Conservation (phyloP, 257 asterid genomes). For the Penstemon davidsonii region DNA sequence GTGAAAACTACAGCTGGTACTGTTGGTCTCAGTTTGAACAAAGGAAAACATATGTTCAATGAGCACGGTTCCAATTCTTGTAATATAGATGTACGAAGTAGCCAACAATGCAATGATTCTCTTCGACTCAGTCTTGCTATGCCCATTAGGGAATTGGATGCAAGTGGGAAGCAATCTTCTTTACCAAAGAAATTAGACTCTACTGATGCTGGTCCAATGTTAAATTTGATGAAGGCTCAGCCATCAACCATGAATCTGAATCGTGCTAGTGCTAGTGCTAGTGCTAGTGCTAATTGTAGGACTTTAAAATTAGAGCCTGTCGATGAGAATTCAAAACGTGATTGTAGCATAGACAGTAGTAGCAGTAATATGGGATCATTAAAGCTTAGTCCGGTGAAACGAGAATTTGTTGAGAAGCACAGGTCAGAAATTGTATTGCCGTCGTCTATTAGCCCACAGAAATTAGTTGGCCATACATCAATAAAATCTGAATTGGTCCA, state of each 20-base stretch:
- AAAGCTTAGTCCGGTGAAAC: slow-evolving; percentile 41
- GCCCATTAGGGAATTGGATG: slow-evolving; percentile 33
- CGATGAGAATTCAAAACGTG: slow-evolving; percentile 45
- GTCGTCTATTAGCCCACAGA: slow-evolving; percentile 33
- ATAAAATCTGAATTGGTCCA: slow-evolving; percentile 59
- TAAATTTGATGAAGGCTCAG: slow-evolving; percentile 32
- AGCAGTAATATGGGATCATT: slow-evolving; percentile 37
- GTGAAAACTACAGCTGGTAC: slow-evolving; percentile 29
- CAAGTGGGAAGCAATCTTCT: slow-evolving; percentile 32
- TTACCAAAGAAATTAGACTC: slow-evolving; percentile 31
- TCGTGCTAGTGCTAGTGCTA: slow-evolving; percentile 23
- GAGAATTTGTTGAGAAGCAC: slow-evolving; percentile 41
- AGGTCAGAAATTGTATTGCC: slow-evolving; percentile 32
- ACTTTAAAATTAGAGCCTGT: slow-evolving; percentile 69
- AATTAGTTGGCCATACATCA: slow-evolving; percentile 39
- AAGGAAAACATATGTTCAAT: slow-evolving; percentile 47
- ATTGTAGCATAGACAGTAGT: slow-evolving; percentile 41
- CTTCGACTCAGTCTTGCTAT: slow-evolving; percentile 71
- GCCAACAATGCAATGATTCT: slow-evolving; percentile 42
- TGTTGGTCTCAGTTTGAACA: slow-evolving; percentile 33
- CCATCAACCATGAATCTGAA: slow-evolving; percentile 30
- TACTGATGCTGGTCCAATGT: slow-evolving; percentile 26
- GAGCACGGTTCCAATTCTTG: slow-evolving; percentile 37
- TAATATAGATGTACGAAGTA: slow-evolving; percentile 27
- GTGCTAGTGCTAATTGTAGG: slow-evolving; percentile 26